Evolutionary conservation across 352 stramenopile genomes (phyloP).

Genomic region (Globisporangium lucens): DNA sequence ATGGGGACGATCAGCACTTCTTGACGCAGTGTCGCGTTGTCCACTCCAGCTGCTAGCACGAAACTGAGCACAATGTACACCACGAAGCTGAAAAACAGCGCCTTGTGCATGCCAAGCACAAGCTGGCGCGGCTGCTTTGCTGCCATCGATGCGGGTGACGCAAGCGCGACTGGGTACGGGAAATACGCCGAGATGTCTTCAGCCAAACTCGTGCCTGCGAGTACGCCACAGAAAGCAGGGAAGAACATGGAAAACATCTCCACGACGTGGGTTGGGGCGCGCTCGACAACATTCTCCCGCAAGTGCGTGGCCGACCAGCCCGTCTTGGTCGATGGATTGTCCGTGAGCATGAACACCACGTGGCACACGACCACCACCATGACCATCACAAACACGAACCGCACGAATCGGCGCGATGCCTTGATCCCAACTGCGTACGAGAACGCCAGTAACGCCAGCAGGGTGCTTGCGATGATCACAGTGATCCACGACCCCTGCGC

Average conservation of each 20-base stretch:
- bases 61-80: slow-evolving; percentile 30
- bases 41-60: slow-evolving; percentile 32
- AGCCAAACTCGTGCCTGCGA: slow-evolving; percentile 35
- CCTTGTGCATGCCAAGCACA: slow-evolving; percentile 41
- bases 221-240: slow-evolving; percentile 38
- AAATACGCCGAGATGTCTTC: slow-evolving; percentile 25
- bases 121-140: slow-evolving; percentile 27
- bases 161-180: slow-evolving; percentile 11
- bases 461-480: slow-evolving; percentile 26
- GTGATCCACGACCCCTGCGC: slow-evolving; percentile 30
- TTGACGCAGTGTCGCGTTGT: slow-evolving; percentile 26
- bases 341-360: slow-evolving; percentile 30
- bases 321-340: slow-evolving; percentile 27
- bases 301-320: slow-evolving; percentile 27
- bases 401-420: slow-evolving; percentile 21
- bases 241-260: slow-evolving; percentile 46
- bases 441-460: slow-evolving; percentile 23
- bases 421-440: slow-evolving; percentile 17
- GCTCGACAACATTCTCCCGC: slow-evolving; percentile 23
- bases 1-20: slow-evolving; percentile 37
- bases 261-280: slow-evolving; percentile 17
- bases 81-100: slow-evolving; percentile 32
- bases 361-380: slow-evolving; percentile 34
- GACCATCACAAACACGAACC: slow-evolving; percentile 38
- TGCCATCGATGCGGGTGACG: slow-evolving; percentile 13